phyloP scores from a whole-genome alignment of 2,329 filamentous ascomycete species.

The Aspergillus ochraceoroseus region DNA sequence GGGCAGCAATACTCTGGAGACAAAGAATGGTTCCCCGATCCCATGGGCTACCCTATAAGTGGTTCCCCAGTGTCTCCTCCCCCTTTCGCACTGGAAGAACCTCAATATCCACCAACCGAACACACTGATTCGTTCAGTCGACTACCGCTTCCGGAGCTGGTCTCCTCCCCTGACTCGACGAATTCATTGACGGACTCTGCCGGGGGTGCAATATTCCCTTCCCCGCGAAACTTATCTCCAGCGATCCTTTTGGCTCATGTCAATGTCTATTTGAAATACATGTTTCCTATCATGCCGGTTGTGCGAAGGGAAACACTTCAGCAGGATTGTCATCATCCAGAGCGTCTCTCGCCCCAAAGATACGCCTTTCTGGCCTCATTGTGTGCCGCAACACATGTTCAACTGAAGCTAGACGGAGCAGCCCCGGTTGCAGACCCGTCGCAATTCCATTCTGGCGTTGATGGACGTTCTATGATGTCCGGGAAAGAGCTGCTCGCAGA shows the following conservation, averaged over 20 bases:
- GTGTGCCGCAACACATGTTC: conserved; percentile 45
- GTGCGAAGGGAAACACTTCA: conserved; percentile 35
- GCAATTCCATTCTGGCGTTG: conserved; percentile 47
- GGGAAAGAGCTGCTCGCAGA: conserved; percentile 65
- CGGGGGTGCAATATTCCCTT: conserved; percentile 16
- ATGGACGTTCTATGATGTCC: conserved; percentile 55
- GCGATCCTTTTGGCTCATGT: conserved; percentile 37
- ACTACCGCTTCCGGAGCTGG: conserved; percentile 30
- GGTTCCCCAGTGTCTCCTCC: conserved; percentile 29
- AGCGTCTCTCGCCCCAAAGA: conserved; percentile 41
- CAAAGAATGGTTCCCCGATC: conserved; percentile 21
- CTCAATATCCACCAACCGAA: conserved; percentile 24
- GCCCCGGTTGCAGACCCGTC: conserved; percentile 22
- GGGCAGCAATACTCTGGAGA: conserved; percentile 18
- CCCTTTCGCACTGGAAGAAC: conserved; percentile 23
- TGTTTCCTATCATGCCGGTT: conserved; percentile 45
- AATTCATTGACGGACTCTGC: conserved; percentile 30
- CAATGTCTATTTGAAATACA: conserved; percentile 41
- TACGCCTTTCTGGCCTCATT: conserved; percentile 43
- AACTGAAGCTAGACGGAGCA: conserved; percentile 39
- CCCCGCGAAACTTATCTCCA: conserved; percentile 29
- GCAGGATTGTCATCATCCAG: conserved; percentile 49
- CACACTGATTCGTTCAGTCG: conserved; percentile 27
- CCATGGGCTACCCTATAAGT: conserved; percentile 20
- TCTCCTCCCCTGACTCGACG: conserved; percentile 35